Evolutionary conservation across 257 asterid genomes (phyloP).

Genomic region (Solanum sejunctum): DNA sequence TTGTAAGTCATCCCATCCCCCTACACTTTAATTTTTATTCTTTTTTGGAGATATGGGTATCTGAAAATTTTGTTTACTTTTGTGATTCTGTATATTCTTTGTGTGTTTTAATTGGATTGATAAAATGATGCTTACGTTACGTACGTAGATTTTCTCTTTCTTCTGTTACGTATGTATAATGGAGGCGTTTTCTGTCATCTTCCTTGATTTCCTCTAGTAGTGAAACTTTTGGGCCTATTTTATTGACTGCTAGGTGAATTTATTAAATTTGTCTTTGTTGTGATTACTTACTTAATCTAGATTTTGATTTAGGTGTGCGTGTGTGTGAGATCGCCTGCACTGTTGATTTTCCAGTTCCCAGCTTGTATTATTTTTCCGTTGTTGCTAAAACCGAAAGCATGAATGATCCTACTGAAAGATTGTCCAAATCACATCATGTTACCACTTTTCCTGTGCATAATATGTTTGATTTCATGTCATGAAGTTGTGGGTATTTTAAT

Average conservation of each 20-base stretch:
- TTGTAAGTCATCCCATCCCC: slow-evolving; percentile 11
- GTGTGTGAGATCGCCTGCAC: not conserved
- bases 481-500: not conserved
- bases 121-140: not conserved
- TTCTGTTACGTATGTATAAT: not conserved
- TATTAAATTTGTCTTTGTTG: not conserved
- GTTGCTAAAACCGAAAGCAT: not conserved
- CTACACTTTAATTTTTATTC: not conserved
- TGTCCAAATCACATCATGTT: not conserved
- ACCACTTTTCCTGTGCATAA: not conserved
- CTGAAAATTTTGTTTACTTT: not conserved
- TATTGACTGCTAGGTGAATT: not conserved
- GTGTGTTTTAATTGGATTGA: not conserved
- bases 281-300: not conserved
- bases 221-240: not conserved
- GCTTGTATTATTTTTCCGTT: not conserved
- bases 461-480: not conserved
- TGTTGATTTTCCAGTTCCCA: not conserved
- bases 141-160: not conserved
- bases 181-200: not conserved
- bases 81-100: not conserved
- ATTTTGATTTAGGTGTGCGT: not conserved
- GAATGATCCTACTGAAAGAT: not conserved
- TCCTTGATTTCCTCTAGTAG: not conserved
- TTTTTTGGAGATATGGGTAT: not conserved